Percentiles rank a stretch among this genome's conserved stretches.
phyloP scores from a whole-genome alignment of 1,284 basidiomycete genomes.

The Butyriboletus regius region DNA sequence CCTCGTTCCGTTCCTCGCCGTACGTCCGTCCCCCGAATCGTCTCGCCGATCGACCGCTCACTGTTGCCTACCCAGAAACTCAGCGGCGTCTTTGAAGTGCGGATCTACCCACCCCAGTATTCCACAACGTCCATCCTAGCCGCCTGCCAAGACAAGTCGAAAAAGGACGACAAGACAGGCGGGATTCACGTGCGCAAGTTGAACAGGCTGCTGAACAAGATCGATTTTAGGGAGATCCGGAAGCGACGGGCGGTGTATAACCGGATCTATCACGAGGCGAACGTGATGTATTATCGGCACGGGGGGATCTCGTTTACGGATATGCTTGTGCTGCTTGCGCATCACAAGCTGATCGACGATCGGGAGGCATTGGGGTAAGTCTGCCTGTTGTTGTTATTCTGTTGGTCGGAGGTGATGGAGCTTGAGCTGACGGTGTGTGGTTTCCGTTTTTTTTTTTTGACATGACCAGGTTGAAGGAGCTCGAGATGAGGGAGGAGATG shows the following conservation, averaged over 20 bases:
- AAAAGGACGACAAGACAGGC: conserved; percentile 34
- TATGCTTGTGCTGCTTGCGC: conserved; percentile 83
- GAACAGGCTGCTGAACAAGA: conserved; percentile 48
- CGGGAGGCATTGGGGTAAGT: conserved; percentile 77
- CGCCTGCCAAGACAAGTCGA: conserved; percentile 35
- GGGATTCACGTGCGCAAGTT: conserved; percentile 65
- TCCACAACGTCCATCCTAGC: conserved; percentile 55
- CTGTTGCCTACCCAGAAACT: conserved; percentile 47
- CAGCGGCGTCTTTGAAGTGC: conserved; percentile 76
- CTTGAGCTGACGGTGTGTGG: not conserved
- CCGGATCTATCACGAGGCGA: conserved; percentile 79
- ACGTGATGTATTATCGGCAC: conserved; percentile 61
- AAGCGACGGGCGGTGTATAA: conserved; percentile 65
- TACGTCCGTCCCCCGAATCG: conserved; percentile 36
- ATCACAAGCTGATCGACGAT: conserved; percentile 88
- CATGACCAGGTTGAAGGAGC: conserved; percentile 66
- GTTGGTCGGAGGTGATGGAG: not conserved
- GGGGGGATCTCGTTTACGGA: conserved; percentile 85
- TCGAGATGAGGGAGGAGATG: conserved; percentile 67
- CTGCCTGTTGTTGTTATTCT: not conserved
- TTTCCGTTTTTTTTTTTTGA: not conserved
- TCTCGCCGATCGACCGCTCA: not conserved
- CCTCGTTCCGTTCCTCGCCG: conserved; percentile 77
- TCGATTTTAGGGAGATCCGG: conserved; percentile 61
- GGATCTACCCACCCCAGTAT: conserved; percentile 69